These are phyloP conservation scores for Phtheirospermum japonicum DNA, from an alignment of 257 asterid genomes.

Conservation along the genomic window DNA sequence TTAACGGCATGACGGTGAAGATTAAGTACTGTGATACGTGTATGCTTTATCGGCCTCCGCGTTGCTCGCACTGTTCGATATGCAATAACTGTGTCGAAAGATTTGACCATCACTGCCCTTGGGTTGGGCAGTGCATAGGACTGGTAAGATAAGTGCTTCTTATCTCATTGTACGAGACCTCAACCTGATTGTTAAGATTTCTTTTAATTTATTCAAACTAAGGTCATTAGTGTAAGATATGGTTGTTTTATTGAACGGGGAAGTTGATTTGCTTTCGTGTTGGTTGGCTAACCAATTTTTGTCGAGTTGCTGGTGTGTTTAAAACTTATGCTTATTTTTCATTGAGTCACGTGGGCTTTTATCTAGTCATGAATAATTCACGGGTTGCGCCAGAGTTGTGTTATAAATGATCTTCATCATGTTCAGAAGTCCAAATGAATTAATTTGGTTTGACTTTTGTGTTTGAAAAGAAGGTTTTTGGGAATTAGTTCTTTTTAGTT, in stretches of 20 bases:
- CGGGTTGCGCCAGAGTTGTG: too few relatives aligned
- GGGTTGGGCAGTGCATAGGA: conserved; percentile 99
- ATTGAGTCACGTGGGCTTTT: too few relatives aligned
- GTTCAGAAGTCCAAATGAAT: too few relatives aligned
- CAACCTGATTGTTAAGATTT: background rate
- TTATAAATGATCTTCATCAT: too few relatives aligned
- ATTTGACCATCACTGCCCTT: conserved; percentile 97
- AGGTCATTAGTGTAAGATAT: background rate
- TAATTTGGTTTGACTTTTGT: too few relatives aligned
- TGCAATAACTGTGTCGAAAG: conserved; percentile 96
- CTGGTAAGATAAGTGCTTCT: conserved; percentile 49
- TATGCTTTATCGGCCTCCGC: conserved; percentile 98
- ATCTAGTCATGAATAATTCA: too few relatives aligned
- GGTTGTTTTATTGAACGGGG: background rate
- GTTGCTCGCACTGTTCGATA: conserved; percentile 97
- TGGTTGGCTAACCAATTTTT: background rate
- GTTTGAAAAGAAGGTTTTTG: too few relatives aligned
- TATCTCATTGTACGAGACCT: background rate
- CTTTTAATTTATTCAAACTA: background rate
- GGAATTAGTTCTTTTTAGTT: background rate
- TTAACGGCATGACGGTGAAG: conserved; percentile 77
- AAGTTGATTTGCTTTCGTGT: background rate
- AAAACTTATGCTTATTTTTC: background rate
- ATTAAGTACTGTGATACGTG: conserved; percentile 95
- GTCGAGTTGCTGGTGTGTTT: background rate